Evolutionary conservation across 139 green algal species (phyloP), one percentile per base, ranked within the genome.

Genomic region (Picochlorum sp.): DNA sequence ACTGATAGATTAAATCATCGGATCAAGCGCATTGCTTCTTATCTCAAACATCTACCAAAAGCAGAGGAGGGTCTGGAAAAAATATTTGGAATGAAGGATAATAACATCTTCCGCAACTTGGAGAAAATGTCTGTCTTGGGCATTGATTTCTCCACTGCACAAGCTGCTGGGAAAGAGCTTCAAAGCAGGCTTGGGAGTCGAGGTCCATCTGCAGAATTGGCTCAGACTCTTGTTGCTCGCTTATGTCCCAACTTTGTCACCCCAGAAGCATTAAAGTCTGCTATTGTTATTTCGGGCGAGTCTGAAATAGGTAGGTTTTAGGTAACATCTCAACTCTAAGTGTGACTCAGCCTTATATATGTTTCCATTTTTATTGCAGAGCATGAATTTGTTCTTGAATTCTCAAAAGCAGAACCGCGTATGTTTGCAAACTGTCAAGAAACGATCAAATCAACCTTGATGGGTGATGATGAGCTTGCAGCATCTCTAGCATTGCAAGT

Each of bases 61-160:
- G 65, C 55, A 7, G 51, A 74, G 28, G 76, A 87, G 24, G 61
- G 68, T 47, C 57, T 90, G 54, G 29, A 53, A 12, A 77, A 77
- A 55, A 58, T 90, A 55, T 53, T 50, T 28, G 67, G 74, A 24
- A 50, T 74, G 22, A 79, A 76, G 20, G 83, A 90, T 51, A 81
- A 81, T 57, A 50, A 79, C 55, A 73, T 90, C 25, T 86, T 83
- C 55, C 72, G 76, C 7, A 52, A 63, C 9, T 67, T 90, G 24
- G 55, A 55, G 12, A 57, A 44, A 1, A 45, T 91, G 59, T 50
- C 66, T 1, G 56, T 44, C 12, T 41, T 63, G 12, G 61, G 58
- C 6, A 49, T 43, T 12, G 29, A 49, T 4, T 37, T 43, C 10
- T 61, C 63, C 7, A 55, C 43, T 8, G 73, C 73, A 4, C 28